These are phyloP conservation scores for Papilionanthe hybrid DNA, from an alignment of 116 monocot genomes.

Conservation along the genomic window DNA sequence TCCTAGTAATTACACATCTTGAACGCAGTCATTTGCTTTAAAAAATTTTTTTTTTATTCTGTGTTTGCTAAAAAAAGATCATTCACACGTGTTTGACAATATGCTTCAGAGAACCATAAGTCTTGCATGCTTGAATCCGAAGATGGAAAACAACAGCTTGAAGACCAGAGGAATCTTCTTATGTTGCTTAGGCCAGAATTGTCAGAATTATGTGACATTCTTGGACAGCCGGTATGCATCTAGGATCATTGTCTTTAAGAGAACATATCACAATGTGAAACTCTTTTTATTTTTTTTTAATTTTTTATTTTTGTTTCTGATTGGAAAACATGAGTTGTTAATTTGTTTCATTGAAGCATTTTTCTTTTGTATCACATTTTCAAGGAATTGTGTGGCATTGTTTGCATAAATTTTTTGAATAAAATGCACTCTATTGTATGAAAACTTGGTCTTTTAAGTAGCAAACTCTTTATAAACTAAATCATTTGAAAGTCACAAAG, in stretches of 20 bases:
- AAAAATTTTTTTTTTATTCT: neutral
- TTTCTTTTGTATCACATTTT: neutral
- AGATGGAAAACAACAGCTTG: slow-evolving; percentile 18
- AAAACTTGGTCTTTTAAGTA: neutral
- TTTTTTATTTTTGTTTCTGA: neutral
- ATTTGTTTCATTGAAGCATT: neutral
- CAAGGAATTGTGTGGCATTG: neutral
- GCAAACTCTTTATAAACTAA: neutral
- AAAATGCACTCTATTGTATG: neutral
- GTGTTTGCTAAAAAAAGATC: neutral
- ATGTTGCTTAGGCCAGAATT: slow-evolving; percentile 54
- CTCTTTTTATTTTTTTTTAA: too few species aligned
- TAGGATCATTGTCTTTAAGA: neutral
- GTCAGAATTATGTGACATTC: slow-evolving; percentile 47
- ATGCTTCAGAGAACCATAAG: slow-evolving; percentile 10
- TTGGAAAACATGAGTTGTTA: neutral
- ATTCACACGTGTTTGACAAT: slow-evolving; percentile 3
- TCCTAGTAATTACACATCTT: neutral
- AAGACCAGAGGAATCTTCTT: slow-evolving; percentile 44
- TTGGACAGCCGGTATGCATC: slow-evolving; percentile 61
- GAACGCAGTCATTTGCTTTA: neutral
- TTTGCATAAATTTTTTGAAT: neutral
- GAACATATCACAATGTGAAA: neutral
- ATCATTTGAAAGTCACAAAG: neutral
- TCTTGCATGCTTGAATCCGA: slow-evolving; percentile 24